phyloP scores from a whole-genome alignment of 306 rosid species.

The Pyrus bretschneideri region DNA sequence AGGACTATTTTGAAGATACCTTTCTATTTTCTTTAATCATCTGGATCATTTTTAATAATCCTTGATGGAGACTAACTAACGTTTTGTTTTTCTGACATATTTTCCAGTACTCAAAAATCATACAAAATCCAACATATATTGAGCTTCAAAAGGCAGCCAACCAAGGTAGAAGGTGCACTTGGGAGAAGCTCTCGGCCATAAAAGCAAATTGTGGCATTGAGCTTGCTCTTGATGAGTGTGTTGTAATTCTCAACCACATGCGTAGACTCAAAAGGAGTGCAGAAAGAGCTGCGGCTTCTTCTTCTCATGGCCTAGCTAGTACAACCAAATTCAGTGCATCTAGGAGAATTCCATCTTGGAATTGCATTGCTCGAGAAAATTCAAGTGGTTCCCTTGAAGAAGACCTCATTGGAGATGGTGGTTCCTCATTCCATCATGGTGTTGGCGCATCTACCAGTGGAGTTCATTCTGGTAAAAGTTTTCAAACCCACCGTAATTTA shows the following conservation, averaged over 20 bases:
- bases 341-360: slow-evolving; percentile 95
- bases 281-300: slow-evolving; percentile 69
- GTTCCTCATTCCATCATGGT: slow-evolving; percentile 51
- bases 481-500: slow-evolving; percentile 34
- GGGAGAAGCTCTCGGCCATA: slow-evolving; percentile 97
- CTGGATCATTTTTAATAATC: background rate
- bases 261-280: slow-evolving; percentile 69
- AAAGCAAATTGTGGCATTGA: slow-evolving; percentile 95
- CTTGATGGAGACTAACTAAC: slow-evolving; percentile 15
- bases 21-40: background rate
- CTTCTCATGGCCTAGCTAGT: slow-evolving; percentile 53
- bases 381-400: slow-evolving; percentile 88
- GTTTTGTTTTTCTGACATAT: background rate
- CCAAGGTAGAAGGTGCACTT: slow-evolving; percentile 95
- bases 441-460: slow-evolving; percentile 26
- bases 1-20: background rate
- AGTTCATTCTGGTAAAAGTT: slow-evolving; percentile 29
- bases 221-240: slow-evolving; percentile 89
- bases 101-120: slow-evolving; percentile 70
- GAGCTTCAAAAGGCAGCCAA: slow-evolving; percentile 97
- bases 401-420: slow-evolving; percentile 41
- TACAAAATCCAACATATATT: slow-evolving; percentile 76
- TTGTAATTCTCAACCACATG: slow-evolving; percentile 85
- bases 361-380: slow-evolving; percentile 92
- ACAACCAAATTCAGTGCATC: slow-evolving; percentile 64